These are phyloP conservation scores for Termitomyces sp. DNA, from an alignment of 768 basidiomycete species.

Conservation along the genomic window DNA sequence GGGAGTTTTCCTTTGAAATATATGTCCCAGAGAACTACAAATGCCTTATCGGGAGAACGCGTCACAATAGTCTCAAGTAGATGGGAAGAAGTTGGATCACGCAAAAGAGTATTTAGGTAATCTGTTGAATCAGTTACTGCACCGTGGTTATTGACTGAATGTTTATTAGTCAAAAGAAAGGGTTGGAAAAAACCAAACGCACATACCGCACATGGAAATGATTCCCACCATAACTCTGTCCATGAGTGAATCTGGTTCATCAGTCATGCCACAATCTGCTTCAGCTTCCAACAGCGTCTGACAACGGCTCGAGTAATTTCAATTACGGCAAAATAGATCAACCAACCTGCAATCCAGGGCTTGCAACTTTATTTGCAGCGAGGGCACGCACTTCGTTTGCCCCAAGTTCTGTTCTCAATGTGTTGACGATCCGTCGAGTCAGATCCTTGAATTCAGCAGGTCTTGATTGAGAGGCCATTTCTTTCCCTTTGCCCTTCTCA, in stretches of 20 bases:
- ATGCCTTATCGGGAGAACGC: conserved; percentile 55
- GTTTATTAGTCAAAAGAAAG: conserved; percentile 1
- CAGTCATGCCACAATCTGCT: conserved; percentile 54
- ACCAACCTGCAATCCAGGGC: conserved; percentile 68
- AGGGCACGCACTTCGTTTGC: conserved; percentile 75
- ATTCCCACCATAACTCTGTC: conserved; percentile 77
- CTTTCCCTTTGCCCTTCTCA: conserved; percentile 32
- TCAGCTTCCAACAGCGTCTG: conserved; percentile 86
- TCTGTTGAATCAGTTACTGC: conserved; percentile 53
- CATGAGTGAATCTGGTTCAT: conserved; percentile 67
- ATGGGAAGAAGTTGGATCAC: conserved; percentile 87
- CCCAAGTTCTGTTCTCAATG: conserved; percentile 46
- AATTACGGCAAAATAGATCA: conserved; percentile 5
- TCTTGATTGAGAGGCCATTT: conserved; percentile 17
- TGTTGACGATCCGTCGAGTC: conserved; percentile 42
- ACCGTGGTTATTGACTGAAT: conserved; percentile 34
- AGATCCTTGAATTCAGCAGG: conserved; percentile 47
- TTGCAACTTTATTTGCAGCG: conserved; percentile 71
- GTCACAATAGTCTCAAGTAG: conserved; percentile 78
- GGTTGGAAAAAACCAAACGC: not conserved
- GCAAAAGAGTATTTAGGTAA: conserved; percentile 75
- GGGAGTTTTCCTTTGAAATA: conserved; percentile 76
- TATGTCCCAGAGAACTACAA: conserved; percentile 64
- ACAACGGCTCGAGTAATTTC: conserved; percentile 6
- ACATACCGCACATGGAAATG: conserved; percentile 60